Percentiles rank a stretch among this genome's conserved stretches.
phyloP scores from a whole-genome alignment of 495 filamentous ascomycete genomes.

The Aspergillus bridgeri region DNA sequence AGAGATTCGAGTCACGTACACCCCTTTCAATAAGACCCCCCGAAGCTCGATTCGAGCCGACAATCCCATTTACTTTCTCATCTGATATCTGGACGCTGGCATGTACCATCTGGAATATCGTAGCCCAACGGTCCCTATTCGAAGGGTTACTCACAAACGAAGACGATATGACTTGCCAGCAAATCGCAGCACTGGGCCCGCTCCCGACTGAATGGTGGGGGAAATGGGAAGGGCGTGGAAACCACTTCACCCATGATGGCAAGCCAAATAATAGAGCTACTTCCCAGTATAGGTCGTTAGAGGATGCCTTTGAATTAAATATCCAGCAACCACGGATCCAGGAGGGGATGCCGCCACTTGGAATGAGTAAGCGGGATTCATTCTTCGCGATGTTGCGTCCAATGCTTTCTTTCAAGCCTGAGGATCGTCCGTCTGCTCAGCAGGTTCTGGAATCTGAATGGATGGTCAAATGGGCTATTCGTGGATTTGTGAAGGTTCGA shows the following conservation, averaged over 20 bases:
- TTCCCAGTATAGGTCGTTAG: conserved; percentile 10
- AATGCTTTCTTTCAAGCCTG: conserved; percentile 37
- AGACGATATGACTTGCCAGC: conserved; percentile 34
- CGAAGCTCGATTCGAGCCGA: conserved; percentile 31
- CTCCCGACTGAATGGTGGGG: conserved; percentile 32
- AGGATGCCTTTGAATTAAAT: conserved; percentile 22
- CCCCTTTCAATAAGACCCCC: conserved; percentile 30
- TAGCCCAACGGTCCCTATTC: conserved; percentile 21
- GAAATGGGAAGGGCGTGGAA: conserved; percentile 17
- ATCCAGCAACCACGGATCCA: conserved; percentile 21
- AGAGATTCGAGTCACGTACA: conserved; percentile 29
- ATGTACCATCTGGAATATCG: conserved; percentile 32
- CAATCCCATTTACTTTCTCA: conserved; percentile 26
- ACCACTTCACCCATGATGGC: conserved; percentile 19
- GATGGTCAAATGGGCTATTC: too few relatives aligned
- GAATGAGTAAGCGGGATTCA: conserved; percentile 24
- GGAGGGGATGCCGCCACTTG: conserved; percentile 16
- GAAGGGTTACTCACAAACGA: conserved; percentile 20
- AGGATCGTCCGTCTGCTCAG: not conserved
- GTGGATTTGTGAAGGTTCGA: too few relatives aligned
- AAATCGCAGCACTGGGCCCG: conserved; percentile 30
- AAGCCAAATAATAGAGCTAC: conserved; percentile 18
- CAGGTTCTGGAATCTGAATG: too few relatives aligned
- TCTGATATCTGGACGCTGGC: conserved; percentile 39
- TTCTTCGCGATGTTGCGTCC: conserved; percentile 31